phyloP scores from a whole-genome alignment of 2,329 filamentous ascomycete species.

The Chaetomium sp. region DNA sequence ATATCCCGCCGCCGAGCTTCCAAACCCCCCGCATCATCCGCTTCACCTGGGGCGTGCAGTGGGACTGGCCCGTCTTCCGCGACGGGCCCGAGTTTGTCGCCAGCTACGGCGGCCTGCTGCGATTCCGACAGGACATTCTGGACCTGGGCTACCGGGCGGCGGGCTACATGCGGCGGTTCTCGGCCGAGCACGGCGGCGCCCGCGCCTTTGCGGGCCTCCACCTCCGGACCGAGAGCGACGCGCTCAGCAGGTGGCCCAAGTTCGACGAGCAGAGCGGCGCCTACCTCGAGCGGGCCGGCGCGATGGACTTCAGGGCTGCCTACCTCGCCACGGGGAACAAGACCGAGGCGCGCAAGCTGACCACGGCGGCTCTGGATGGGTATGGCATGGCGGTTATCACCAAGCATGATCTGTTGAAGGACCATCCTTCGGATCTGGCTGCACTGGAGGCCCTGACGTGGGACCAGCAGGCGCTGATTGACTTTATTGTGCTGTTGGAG shows the following conservation, averaged over 20 bases:
- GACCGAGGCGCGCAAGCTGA: constrained; percentile 46
- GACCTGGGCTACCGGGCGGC: constrained; percentile 44
- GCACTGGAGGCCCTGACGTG: constrained; percentile 45
- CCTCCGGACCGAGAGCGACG: constrained; percentile 52
- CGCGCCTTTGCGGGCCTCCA: constrained; percentile 47
- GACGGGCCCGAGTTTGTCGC: constrained; percentile 52
- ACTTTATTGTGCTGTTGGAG: constrained; percentile 46
- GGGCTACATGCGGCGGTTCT: constrained; percentile 41
- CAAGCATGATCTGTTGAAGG: constrained; percentile 43
- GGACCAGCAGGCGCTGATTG: constrained; percentile 50
- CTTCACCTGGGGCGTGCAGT: constrained; percentile 49
- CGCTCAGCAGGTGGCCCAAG: constrained; percentile 49
- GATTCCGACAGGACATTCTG: constrained; percentile 47
- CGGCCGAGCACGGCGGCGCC: constrained; percentile 31
- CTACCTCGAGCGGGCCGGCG: constrained; percentile 43
- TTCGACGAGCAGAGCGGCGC: constrained; percentile 46
- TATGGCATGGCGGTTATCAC: constrained; percentile 43
- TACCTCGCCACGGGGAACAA: constrained; percentile 52
- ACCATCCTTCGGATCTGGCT: constrained; percentile 37
- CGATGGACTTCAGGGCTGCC: constrained; percentile 42
- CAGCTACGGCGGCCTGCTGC: constrained; percentile 48
- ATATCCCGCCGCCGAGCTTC: constrained; percentile 27
- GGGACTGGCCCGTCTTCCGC: constrained; percentile 49
- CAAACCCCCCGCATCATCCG: constrained; percentile 44
- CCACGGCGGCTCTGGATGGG: constrained; percentile 39